Evolutionary conservation across 176 grass and related monocot species (phyloP).

Genomic region (Olyra latifolia): DNA sequence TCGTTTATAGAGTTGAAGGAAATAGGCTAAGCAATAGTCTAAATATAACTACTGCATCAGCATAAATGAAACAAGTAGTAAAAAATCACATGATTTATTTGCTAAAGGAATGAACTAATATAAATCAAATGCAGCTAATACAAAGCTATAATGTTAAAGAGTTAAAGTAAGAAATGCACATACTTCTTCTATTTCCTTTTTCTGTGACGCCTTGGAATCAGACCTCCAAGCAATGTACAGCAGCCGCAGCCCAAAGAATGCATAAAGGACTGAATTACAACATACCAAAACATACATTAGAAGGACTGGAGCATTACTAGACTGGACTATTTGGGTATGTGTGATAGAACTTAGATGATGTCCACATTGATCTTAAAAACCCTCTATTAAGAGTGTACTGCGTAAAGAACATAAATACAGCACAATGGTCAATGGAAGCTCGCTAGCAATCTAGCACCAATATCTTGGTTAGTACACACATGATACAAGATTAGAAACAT

Average conservation of each 20-base stretch:
- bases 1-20: too few species aligned
- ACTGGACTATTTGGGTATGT: neutral
- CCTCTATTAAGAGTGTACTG: neutral
- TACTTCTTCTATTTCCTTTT: slow-evolving; percentile 99
- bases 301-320: neutral
- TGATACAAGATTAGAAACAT: neutral
- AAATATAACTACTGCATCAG: neutral
- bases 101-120: neutral
- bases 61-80: neutral
- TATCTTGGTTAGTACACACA: neutral
- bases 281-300: slow-evolving; percentile 36
- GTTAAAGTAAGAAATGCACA: slow-evolving; percentile 2
- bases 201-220: slow-evolving; percentile 85
- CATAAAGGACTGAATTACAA: slow-evolving; percentile 61
- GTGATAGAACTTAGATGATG: neutral
- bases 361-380: neutral
- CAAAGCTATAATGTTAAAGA: neutral
- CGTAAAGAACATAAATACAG: neutral
- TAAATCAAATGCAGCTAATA: neutral
- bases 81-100: neutral
- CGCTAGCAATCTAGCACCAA: neutral
- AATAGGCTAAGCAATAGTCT: too few species aligned
- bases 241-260: slow-evolving; percentile 86
- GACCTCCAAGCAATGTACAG: slow-evolving; percentile 95
- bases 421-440: neutral